Evolutionary conservation across 768 basidiomycete species (phyloP).

Genomic region (Boletales sp.): DNA sequence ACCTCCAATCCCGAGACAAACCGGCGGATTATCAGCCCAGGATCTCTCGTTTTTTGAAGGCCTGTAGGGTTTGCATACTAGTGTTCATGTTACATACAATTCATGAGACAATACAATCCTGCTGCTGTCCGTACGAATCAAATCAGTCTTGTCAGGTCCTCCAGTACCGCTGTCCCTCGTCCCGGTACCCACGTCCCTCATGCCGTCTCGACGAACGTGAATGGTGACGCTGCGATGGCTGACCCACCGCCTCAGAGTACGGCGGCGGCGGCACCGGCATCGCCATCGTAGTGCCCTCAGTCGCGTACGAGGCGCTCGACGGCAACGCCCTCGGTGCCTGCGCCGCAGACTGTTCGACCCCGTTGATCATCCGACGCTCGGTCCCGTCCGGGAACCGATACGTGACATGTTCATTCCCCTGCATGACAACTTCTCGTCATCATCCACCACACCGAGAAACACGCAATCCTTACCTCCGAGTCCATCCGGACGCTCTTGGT

Average conservation of each 20-base stretch:
- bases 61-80: slow-evolving; percentile 30
- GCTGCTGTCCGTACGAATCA: no score
- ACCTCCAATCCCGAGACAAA: slow-evolving; percentile 15
- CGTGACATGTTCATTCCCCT: slow-evolving; percentile 77
- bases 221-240: slow-evolving; percentile 2
- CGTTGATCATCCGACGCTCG: slow-evolving; percentile 64
- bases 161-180: slow-evolving; percentile 8
- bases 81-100: no score
- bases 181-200: slow-evolving; percentile 1
- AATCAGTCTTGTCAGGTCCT: slow-evolving; percentile 4
- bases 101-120: no score
- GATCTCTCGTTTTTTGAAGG: slow-evolving; percentile 89
- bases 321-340: slow-evolving; percentile 13
- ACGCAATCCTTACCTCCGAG: slow-evolving; percentile 44
- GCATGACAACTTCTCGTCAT: background rate
- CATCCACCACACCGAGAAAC: background rate
- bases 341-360: slow-evolving; percentile 41
- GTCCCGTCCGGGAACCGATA: slow-evolving; percentile 65
- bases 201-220: slow-evolving; percentile 20
- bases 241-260: slow-evolving; percentile 18
- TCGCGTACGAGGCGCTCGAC: background rate
- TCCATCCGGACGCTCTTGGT: slow-evolving; percentile 54
- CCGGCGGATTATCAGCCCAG: slow-evolving; percentile 72
- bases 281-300: background rate
- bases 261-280: slow-evolving; percentile 5